Percentiles rank a stretch among this genome's conserved stretches.
Conservation (phyloP, 148 eudicot genomes). For the Camellia japonica region DNA sequence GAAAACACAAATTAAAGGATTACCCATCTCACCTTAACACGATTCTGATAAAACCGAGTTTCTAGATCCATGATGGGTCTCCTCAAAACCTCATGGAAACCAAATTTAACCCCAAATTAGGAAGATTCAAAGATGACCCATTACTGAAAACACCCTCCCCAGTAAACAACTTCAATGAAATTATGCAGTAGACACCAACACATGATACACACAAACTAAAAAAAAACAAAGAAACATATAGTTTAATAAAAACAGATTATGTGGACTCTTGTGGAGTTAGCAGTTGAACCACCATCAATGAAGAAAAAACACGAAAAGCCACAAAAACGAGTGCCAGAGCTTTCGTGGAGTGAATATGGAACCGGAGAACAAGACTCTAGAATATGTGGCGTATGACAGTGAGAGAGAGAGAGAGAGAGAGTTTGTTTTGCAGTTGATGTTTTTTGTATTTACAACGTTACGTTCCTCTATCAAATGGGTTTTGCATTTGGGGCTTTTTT, state of each 20-base stretch:
- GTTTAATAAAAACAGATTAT: not conserved
- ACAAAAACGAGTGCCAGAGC: constrained; percentile 20
- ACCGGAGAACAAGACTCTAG: constrained; percentile 1
- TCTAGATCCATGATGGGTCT: constrained; percentile 78
- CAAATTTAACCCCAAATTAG: constrained; percentile 33
- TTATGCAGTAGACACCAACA: not conserved
- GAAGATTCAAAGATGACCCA: constrained; percentile 34
- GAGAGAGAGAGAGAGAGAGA: constrained; percentile 11
- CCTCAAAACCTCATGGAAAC: constrained; percentile 32
- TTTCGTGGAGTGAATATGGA: constrained; percentile 7
- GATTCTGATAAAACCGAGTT: constrained; percentile 60
- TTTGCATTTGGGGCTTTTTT: too few species aligned
- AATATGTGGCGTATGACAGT: not conserved
- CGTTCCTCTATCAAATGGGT: too few species aligned
- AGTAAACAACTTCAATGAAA: constrained; percentile 22
- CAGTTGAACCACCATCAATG: constrained; percentile 31
- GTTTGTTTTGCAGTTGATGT: not conserved
- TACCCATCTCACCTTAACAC: constrained; percentile 53
- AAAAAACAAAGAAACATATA: constrained; percentile 5
- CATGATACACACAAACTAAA: not conserved
- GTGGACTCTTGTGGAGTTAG: not conserved
- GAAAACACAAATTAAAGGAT: not conserved
- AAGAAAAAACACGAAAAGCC: constrained; percentile 27
- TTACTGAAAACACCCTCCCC: constrained; percentile 28
- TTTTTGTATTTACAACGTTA: too few species aligned